Percentiles rank a stretch among this genome's conserved stretches.
phyloP scores from a whole-genome alignment of 2,329 filamentous ascomycete species.

The Daldinia sp. region DNA sequence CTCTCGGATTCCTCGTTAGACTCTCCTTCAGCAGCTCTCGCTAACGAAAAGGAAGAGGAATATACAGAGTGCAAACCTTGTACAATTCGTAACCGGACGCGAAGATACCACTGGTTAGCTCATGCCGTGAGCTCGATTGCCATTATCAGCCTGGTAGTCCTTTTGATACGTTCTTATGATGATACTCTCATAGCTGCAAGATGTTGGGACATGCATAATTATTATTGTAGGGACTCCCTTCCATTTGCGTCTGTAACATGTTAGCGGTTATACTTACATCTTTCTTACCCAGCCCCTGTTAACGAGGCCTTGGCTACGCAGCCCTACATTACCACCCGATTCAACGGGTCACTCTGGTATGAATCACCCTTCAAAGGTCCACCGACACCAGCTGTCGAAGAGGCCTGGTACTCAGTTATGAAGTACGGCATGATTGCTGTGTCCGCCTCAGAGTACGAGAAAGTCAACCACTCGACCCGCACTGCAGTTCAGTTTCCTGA shows the following conservation, averaged over 20 bases:
- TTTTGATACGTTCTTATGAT: constrained; percentile 8
- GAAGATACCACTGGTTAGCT: not conserved
- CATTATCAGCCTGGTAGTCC: not conserved
- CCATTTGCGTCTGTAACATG: not conserved
- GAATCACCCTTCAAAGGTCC: constrained; percentile 35
- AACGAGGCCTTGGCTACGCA: constrained; percentile 30
- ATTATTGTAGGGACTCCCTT: constrained; percentile 26
- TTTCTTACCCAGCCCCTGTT: constrained; percentile 28
- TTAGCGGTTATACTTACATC: constrained; percentile 1
- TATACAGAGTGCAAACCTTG: not conserved
- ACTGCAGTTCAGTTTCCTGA: constrained; percentile 28
- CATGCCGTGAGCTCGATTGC: not conserved
- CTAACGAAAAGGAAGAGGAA: constrained; percentile 5
- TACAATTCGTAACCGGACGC: not conserved
- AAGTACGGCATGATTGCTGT: constrained; percentile 36
- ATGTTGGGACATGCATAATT: constrained; percentile 32
- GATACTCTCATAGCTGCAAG: constrained; percentile 10
- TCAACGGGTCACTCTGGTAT: constrained; percentile 42
- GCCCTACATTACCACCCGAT: constrained; percentile 25
- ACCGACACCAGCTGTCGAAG: constrained; percentile 33
- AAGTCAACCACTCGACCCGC: constrained; percentile 22
- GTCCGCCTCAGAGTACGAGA: constrained; percentile 25
- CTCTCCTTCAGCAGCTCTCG: not conserved
- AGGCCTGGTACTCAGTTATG: constrained; percentile 39
- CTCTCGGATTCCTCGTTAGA: not conserved